These are phyloP conservation scores for Ambrosiella cleistominuta DNA, from an alignment of 2,329 filamentous ascomycete genomes.

Conservation along the genomic window DNA sequence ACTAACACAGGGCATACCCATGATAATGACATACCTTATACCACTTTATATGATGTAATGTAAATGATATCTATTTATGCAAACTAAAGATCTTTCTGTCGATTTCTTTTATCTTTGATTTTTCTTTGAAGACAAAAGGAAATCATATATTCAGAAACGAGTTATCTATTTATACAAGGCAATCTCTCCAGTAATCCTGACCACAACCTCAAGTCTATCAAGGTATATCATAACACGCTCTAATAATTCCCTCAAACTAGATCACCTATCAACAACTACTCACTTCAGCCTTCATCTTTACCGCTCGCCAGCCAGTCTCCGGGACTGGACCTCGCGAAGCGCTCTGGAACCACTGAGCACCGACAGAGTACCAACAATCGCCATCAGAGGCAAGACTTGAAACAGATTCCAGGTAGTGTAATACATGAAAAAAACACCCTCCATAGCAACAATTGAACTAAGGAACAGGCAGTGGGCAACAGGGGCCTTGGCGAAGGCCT, in stretches of 20 bases:
- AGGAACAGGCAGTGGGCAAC: conserved; percentile 73
- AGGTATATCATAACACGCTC: no score
- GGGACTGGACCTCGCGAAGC: conserved; percentile 78
- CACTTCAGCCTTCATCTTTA: conserved; percentile 17
- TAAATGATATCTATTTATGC: not conserved
- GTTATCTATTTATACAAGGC: not conserved
- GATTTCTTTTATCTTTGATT: not conserved
- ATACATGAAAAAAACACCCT: conserved; percentile 87
- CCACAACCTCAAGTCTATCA: not conserved
- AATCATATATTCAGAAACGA: not conserved
- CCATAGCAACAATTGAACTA: conserved; percentile 70
- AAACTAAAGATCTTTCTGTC: not conserved
- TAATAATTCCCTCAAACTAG: not conserved
- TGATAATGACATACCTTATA: not conserved
- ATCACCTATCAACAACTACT: not conserved
- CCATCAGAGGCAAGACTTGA: conserved; percentile 61
- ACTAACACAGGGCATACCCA: conserved; percentile 21
- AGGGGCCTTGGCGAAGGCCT: conserved; percentile 60
- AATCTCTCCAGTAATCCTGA: not conserved
- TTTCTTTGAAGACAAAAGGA: no score
- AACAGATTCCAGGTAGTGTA: conserved; percentile 87
- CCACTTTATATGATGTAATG: no score
- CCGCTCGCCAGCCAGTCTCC: conserved; percentile 59
- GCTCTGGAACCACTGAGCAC: conserved; percentile 82
- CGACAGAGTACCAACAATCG: conserved; percentile 48